Evolutionary conservation across 1,139 yeast genomes (phyloP).

Genomic region (Scheffersomyces insectosa): DNA sequence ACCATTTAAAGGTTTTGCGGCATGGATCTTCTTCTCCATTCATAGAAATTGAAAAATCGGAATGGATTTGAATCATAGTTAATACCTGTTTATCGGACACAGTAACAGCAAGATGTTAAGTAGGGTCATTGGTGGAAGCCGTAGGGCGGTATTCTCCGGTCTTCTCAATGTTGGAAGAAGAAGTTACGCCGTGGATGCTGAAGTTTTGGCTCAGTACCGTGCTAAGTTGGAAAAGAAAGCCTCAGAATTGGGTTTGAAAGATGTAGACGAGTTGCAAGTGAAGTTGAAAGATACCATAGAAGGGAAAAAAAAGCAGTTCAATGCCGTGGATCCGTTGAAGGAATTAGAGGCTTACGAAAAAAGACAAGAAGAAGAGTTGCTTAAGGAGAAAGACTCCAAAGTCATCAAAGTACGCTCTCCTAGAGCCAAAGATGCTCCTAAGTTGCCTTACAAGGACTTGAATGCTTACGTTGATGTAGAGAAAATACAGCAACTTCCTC

Average conservation of each 20-base stretch:
- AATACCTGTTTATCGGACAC: too few species aligned
- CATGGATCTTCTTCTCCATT: too few species aligned
- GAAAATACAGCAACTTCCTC: constrained; percentile 57
- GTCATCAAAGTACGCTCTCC: constrained; percentile 43
- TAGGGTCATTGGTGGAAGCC: too few species aligned
- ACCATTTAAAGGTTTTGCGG: too few species aligned
- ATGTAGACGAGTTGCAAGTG: constrained; percentile 63
- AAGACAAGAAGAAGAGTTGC: constrained; percentile 30
- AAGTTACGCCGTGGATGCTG: neutral
- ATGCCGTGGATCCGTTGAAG: constrained; percentile 67
- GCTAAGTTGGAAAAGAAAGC: constrained; percentile 40
- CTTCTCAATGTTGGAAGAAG: neutral
- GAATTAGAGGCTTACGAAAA: constrained; percentile 61
- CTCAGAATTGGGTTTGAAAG: constrained; percentile 34
- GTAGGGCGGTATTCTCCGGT: too few species aligned
- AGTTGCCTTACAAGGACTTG: constrained; percentile 67
- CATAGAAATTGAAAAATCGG: too few species aligned
- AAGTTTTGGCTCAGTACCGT: constrained; percentile 19
- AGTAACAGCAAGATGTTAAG: too few species aligned
- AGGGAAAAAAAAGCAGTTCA: constrained; percentile 54
- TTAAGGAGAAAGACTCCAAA: constrained; percentile 29
- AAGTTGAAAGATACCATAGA: constrained; percentile 64
- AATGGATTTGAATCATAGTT: too few species aligned
- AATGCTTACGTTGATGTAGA: constrained; percentile 69
- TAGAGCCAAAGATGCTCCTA: constrained; percentile 44